Evolutionary conservation across 164 flowering plant genomes (phyloP).

Genomic region (Piper betle): DNA sequence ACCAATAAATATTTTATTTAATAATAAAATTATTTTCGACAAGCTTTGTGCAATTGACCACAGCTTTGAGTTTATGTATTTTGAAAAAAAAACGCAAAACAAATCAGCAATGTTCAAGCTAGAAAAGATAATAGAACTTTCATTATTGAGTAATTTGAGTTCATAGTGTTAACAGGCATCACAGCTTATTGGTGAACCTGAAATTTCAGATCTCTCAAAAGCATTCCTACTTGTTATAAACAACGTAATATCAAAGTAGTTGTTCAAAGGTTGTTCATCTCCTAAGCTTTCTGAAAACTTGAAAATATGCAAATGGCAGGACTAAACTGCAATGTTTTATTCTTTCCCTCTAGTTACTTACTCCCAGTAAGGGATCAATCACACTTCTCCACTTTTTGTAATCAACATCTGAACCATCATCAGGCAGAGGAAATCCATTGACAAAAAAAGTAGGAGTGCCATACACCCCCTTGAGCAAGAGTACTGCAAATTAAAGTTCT

Average conservation of each 20-base stretch:
- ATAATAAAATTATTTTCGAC: too few species aligned
- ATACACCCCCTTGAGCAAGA: constrained; percentile 59
- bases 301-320: too few species aligned
- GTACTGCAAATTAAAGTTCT: constrained; percentile 30
- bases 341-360: background rate
- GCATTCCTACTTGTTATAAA: too few species aligned
- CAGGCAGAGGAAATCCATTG: constrained; percentile 63
- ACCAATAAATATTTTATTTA: too few species aligned
- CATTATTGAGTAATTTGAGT: too few species aligned
- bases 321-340: background rate
- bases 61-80: too few species aligned
- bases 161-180: background rate
- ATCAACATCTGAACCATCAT: constrained; percentile 34
- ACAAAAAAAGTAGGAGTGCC: constrained; percentile 72
- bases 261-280: background rate
- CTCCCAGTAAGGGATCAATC: constrained; percentile 45
- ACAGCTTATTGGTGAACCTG: background rate
- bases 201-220: background rate
- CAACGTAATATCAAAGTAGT: background rate
- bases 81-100: too few species aligned
- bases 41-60: too few species aligned
- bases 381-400: constrained; percentile 52
- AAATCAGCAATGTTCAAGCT: too few species aligned
- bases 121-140: too few species aligned
- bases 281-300: background rate